Base-by-base conservation (phyloP, 176 grass and related monocot genomes). In the Juncus inflexus region DNA sequence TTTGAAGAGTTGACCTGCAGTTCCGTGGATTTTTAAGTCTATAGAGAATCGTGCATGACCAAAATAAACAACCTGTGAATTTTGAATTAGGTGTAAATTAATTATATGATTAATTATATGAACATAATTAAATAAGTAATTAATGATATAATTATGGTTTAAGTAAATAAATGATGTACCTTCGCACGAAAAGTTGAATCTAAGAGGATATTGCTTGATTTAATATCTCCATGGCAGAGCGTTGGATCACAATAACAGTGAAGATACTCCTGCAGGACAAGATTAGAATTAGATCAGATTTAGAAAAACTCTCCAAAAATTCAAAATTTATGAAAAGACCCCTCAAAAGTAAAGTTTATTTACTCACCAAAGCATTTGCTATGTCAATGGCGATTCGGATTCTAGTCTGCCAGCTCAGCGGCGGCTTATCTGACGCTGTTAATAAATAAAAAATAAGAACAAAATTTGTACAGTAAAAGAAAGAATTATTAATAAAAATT, bases 231-330 rank as follows among this genome's bases (percentile, higher is more conserved):
- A 79, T 96, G 92, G 54, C 66, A 96, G 45, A 96, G 60, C 58
- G 77, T 69, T 69, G 84, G 87, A 64, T 96, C 87, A 72, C 92
- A 96, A 43, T 96, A 91, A 57, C 83, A 96, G 81, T 96, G 92
- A 64, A 96, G 84, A 78, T 96, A 96, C 74, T 96, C 87, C 92
- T 96, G 85, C 72, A 83, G n/a, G 61, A 53, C 56, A 62, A 69
- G 55, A 59, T 58, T 45, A 14, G 56, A 10, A 47, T 59, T 60
- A 40, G 38, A 42, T 14, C 35, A 71, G 19, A 28, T 28, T 28
- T 28, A 28, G 19, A 28, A 28, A 28, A 28, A 69, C 7, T 14
- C 39, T 66, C 47, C 56, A 28, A 3, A 2, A 37, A 42, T 35
- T 42, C 36, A 40, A 58, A 42, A 42, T 58, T 57, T 11, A 43